These are phyloP conservation scores for Carex kokanica DNA, from an alignment of 176 grass and related monocot species.

Conservation along the genomic window DNA sequence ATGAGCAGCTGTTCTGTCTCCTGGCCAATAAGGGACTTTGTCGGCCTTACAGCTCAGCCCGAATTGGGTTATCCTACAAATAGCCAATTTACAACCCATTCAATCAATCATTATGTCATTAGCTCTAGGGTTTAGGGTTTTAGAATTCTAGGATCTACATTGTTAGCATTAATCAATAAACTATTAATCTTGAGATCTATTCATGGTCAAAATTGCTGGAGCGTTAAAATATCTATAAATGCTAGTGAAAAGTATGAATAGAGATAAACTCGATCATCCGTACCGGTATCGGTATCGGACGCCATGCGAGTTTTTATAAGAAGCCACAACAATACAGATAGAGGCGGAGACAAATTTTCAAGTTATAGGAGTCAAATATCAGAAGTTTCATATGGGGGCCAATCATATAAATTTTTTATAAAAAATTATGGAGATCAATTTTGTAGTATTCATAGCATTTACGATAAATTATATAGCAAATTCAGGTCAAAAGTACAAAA, in stretches of 20 bases:
- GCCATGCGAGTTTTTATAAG: neutral
- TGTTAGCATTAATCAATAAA: too few species aligned
- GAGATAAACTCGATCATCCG: neutral
- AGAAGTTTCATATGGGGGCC: too few species aligned
- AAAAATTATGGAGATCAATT: too few species aligned
- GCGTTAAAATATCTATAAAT: neutral
- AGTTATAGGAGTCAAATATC: too few species aligned
- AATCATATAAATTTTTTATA: too few species aligned
- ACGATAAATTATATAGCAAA: too few species aligned
- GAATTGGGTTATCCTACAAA: neutral
- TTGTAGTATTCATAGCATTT: too few species aligned
- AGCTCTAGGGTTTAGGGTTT: neutral
- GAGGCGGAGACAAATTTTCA: too few species aligned
- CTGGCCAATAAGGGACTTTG: constrained; percentile 1
- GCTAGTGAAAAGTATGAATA: neutral
- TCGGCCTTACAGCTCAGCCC: constrained; percentile 17
- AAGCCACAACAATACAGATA: neutral
- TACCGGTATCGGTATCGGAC: neutral
- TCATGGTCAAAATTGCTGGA: neutral
- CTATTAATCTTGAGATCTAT: neutral
- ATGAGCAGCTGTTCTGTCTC: neutral
- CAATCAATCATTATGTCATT: constrained; percentile 7
- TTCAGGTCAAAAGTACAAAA: too few species aligned
- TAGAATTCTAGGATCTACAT: neutral
- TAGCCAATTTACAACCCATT: constrained; percentile 1